These are phyloP conservation scores for Boletus bicolor DNA, from an alignment of 768 basidiomycete genomes.

Conservation along the genomic window DNA sequence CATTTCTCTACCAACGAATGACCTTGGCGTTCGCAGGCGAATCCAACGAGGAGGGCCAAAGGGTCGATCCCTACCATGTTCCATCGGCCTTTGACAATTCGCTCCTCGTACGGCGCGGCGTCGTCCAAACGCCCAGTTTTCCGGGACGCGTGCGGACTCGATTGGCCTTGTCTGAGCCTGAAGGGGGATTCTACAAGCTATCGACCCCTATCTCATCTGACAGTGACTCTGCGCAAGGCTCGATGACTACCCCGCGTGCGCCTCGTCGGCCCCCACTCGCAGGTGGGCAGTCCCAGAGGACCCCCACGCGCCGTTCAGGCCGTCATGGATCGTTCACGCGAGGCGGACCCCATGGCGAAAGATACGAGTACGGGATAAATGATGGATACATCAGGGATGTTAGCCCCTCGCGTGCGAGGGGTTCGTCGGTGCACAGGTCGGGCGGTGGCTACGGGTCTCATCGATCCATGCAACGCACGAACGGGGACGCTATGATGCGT, in stretches of 20 bases:
- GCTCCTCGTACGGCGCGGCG: neutral
- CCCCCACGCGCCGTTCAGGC: neutral
- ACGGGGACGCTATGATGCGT: neutral
- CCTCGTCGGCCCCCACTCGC: conserved; percentile 2
- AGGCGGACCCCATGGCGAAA: neutral
- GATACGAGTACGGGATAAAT: neutral
- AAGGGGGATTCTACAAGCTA: neutral
- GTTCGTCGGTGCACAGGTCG: neutral
- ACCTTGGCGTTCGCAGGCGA: conserved; percentile 2
- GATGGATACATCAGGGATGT: neutral
- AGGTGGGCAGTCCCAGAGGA: neutral
- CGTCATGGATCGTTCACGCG: neutral
- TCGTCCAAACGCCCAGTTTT: conserved; percentile 1
- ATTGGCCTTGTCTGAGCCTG: neutral
- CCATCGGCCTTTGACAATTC: neutral
- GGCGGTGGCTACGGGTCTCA: neutral
- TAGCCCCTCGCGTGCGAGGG: conserved; percentile 6
- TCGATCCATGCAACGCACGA: neutral
- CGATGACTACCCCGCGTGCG: neutral
- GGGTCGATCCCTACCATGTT: conserved; percentile 5
- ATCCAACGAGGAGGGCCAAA: neutral
- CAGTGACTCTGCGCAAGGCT: neutral
- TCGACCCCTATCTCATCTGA: neutral
- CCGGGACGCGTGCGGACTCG: conserved; percentile 13
- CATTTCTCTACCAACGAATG: neutral